Base-by-base conservation (phyloP, 371 early-diverging fungal species). In the Capillidium heterosporum region DNA sequence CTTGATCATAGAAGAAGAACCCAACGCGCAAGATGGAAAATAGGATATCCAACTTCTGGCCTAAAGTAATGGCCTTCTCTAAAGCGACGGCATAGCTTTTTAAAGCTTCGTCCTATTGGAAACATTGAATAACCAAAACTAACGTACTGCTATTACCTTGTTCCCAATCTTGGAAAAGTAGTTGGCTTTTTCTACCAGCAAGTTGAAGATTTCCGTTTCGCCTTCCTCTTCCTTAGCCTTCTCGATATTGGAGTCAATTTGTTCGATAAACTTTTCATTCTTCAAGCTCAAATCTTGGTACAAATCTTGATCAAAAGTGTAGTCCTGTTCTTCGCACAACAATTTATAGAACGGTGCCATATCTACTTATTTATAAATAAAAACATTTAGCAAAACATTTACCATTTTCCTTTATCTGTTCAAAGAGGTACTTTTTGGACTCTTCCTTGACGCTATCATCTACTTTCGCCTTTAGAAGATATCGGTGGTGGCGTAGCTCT, bases 111-210 rank as follows among this genome's bases (percentile, higher is more conserved):
- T 93, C 95, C 85, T 89, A 64, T 15, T 44, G 17, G 19, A n/a
- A 43, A 42, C 31, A 39, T 39, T 49, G 8, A 1, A 35, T 41
- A 13, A 17, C 8, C 17, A 27, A 29, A 17, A 4, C 11, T 39
- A 17, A 59, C 0, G 24, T 55, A 58, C 27, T 19, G 10, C 39
- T 52, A 31, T 2, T 65, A 88, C 92, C 78, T 93, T 95, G 61
- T 91, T 89, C 35, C 98, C 96, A 64, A 93, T 98, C 63, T 84
- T 77, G 24, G 95, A 81, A 60, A 87, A 76, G 56, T 87, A 91
- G 56, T 87, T 79, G 5, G 98, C 98, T 59, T 87, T 87, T n/a
- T 87, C 84, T 35, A 90, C 76, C 59, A 92, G 69, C 21, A 89
- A 83, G 58, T 95, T 94, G 56, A 82, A 82, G 60, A 91, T 80